A percentile compares a stretch with the other conserved stretches of the same genome.
These are phyloP conservation scores for Copromyces sp. DNA, from an alignment of 495 filamentous ascomycete genomes.

Conservation along the genomic window DNA sequence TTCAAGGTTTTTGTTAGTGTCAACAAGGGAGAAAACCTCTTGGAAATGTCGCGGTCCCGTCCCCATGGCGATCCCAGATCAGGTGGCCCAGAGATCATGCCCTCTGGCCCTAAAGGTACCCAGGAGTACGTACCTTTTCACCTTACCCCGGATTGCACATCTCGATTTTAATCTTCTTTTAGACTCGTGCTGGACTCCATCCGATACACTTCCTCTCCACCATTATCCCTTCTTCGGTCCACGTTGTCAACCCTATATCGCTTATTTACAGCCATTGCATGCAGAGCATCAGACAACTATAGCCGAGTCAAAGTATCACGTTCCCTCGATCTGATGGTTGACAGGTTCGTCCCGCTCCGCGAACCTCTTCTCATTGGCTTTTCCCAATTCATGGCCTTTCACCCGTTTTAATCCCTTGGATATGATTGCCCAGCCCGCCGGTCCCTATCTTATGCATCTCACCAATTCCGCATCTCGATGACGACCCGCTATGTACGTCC, in stretches of 20 bases:
- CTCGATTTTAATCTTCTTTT: too few species aligned
- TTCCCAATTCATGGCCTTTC: not conserved
- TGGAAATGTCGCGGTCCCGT: not conserved
- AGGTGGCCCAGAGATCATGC: not conserved
- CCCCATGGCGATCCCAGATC: not conserved
- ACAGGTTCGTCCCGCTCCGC: not conserved
- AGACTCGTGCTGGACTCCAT: not conserved
- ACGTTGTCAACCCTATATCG: not conserved
- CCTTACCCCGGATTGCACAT: not conserved
- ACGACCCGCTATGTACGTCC: not conserved
- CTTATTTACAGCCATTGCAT: too few species aligned
- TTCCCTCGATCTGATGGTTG: not conserved
- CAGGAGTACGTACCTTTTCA: not conserved
- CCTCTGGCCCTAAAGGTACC: not conserved
- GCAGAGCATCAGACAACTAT: too few species aligned
- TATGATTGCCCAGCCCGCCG: not conserved
- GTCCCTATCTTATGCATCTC: not conserved
- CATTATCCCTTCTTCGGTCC: not conserved
- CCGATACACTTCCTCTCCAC: not conserved
- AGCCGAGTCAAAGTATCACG: not conserved
- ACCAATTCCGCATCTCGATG: not conserved
- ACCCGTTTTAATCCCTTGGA: not conserved
- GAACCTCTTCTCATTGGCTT: not conserved
- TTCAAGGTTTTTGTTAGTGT: not conserved
- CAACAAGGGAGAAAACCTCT: not conserved